Evolutionary conservation across 2,329 filamentous ascomycete species (phyloP), one percentile per base, ranked within the genome.

Genomic region (Diaporthe ampelina): DNA sequence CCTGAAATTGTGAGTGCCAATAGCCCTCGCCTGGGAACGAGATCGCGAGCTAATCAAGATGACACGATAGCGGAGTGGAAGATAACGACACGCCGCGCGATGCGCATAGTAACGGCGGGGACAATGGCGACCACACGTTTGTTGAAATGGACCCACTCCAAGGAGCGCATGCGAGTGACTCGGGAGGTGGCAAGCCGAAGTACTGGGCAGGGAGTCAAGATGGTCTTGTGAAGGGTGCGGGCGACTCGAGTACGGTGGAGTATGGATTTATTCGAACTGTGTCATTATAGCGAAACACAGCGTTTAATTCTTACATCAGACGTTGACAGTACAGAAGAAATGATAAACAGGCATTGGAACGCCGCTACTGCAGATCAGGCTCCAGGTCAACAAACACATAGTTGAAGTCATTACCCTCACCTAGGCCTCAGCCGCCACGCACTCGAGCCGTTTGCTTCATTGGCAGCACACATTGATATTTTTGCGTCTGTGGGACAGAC

Each of bases 1-100:
- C 57, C 35, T 57, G 4, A 37, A 69, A 19, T 73, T 73, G 61
- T 73, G 17, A 58, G 71, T 59, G 13, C 11, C 21, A 11, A 19
- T 21, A 2, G 35, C 4, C 24, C 0, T 7, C 17, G 17, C 0
- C 2, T 6, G 10, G 10, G 5, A 2, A 45, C 8, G 26, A n/a
- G 21, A 15, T 2, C 9, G 4, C 4, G 11, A 4, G 48, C 4
- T 63, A 13, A 48, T 2, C 3, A 63, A 48, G 26, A 13, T 17
- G 15, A 11, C 11, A 8, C 10, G 10, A 45, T 3, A 63, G 59
- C 24, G 58, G 59, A 21, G 59, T 45, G 24, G 59, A 48, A 48
- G 59, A 63, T 2, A 48, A 29, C 3, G 26, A n/a, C 24, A 32
- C 5, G 32, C 17, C 4, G 7, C 35, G 15, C 9, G 32, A 40